Evolutionary conservation across 495 filamentous ascomycete genomes (phyloP).

Genomic region (Hyaloscypha finlandica): DNA sequence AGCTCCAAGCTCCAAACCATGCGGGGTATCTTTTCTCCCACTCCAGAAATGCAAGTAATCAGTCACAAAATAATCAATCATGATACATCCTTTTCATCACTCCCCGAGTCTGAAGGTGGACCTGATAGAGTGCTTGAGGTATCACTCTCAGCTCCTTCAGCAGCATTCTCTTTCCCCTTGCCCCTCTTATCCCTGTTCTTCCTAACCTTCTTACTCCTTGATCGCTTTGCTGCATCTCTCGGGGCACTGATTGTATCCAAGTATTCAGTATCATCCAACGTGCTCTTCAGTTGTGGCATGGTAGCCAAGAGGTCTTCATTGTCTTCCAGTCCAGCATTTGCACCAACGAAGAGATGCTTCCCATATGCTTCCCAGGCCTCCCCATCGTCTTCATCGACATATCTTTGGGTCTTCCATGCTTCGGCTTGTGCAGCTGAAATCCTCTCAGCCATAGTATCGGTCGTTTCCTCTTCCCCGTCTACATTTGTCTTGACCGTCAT

Average conservation of each 20-base stretch:
- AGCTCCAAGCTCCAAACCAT: constrained; percentile 10
- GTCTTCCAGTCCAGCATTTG: constrained; percentile 5
- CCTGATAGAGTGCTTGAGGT: constrained; percentile 13
- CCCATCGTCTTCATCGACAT: constrained; percentile 67
- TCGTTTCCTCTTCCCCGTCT: constrained; percentile 51
- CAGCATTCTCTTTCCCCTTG: constrained; percentile 18
- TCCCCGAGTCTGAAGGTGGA: constrained; percentile 13
- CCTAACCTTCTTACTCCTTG: constrained; percentile 48
- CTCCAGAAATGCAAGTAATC: constrained; percentile 4
- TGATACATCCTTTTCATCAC: neutral
- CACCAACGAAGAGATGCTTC: constrained; percentile 57
- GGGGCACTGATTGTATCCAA: constrained; percentile 67
- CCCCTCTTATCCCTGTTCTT: constrained; percentile 34
- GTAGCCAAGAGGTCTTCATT: constrained; percentile 14
- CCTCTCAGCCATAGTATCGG: constrained; percentile 51
- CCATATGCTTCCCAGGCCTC: constrained; percentile 61
- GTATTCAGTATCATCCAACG: constrained; percentile 58
- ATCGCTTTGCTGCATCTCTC: constrained; percentile 28
- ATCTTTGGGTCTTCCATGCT: constrained; percentile 63
- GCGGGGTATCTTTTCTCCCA: constrained; percentile 19
- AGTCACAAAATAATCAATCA: neutral
- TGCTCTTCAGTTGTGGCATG: constrained; percentile 51
- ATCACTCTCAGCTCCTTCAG: constrained; percentile 21
- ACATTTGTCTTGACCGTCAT: constrained; percentile 65
- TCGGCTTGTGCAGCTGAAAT: constrained; percentile 64